Evolutionary conservation across 2,329 filamentous ascomycete species (phyloP).

Genomic region (Pseudocercospora ulei): DNA sequence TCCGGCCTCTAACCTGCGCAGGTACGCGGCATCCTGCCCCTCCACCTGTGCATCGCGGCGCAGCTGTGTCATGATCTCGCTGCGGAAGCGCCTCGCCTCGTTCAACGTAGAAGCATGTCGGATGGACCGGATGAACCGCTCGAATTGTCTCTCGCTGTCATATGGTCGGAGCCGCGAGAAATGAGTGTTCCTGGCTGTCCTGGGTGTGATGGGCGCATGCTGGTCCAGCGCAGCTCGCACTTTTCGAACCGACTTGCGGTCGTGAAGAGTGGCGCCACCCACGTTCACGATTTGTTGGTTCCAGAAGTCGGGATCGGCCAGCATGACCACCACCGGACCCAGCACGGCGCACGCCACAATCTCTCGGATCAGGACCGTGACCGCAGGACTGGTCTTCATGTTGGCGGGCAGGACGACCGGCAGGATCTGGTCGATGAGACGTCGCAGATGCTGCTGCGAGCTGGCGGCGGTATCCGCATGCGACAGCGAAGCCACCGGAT

Average conservation of each 20-base stretch:
- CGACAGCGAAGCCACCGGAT: conserved; percentile 71
- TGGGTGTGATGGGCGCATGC: conserved; percentile 68
- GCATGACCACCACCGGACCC: conserved; percentile 64
- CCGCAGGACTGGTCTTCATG: conserved; percentile 68
- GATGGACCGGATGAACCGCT: conserved; percentile 84
- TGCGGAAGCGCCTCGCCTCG: conserved; percentile 83
- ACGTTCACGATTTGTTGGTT: conserved; percentile 91
- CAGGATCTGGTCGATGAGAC: conserved; percentile 60
- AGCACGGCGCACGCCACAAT: conserved; percentile 89
- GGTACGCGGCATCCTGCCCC: conserved; percentile 71
- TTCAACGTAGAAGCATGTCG: conserved; percentile 82
- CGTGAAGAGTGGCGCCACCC: conserved; percentile 65
- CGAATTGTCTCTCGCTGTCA: conserved; percentile 86
- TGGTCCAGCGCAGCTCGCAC: conserved; percentile 85
- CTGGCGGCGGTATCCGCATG: conserved; percentile 74
- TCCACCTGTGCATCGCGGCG: conserved; percentile 72
- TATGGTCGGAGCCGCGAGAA: conserved; percentile 71
- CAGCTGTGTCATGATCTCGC: conserved; percentile 82
- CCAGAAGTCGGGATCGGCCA: conserved; percentile 93
- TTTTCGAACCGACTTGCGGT: conserved; percentile 87
- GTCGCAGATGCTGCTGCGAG: conserved; percentile 81
- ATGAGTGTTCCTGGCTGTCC: conserved; percentile 37
- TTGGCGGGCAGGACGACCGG: conserved; percentile 63
- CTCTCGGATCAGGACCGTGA: conserved; percentile 72
- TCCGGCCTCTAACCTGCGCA: conserved; percentile 82